Conservation (phyloP, 1,284 basidiomycete species). For the Fereydounia khargensis region DNA sequence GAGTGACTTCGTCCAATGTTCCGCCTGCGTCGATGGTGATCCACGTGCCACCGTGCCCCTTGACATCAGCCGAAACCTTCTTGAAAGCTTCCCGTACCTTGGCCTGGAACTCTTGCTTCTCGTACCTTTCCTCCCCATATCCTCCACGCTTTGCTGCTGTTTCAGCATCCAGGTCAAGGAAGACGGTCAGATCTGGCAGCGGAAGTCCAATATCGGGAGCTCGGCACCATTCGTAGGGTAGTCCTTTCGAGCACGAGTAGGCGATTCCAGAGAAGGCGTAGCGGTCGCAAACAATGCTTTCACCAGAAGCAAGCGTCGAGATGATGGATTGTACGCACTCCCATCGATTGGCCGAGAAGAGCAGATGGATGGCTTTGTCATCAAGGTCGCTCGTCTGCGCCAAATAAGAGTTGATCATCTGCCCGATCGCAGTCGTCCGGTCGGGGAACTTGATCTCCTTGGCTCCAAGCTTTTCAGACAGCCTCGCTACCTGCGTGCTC, state of each 20-base stretch:
- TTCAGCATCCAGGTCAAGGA: conserved; percentile 77
- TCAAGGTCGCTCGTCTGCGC: conserved; percentile 77
- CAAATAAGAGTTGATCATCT: conserved; percentile 91
- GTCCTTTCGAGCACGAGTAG: conserved; percentile 80
- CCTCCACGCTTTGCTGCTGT: conserved; percentile 73
- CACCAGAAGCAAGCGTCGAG: conserved; percentile 67
- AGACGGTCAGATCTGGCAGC: conserved; percentile 81
- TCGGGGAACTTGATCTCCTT: conserved; percentile 62
- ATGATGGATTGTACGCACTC: conserved; percentile 61
- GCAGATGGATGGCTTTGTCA: conserved; percentile 85
- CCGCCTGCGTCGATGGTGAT: conserved; percentile 41
- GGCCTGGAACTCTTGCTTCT: conserved; percentile 56
- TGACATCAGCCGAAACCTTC: conserved; percentile 31
- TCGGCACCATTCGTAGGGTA: conserved; percentile 73
- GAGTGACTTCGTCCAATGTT: conserved; percentile 44
- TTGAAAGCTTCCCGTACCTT: conserved; percentile 52
- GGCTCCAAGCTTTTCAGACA: conserved; percentile 32
- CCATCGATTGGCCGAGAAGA: conserved; percentile 97
- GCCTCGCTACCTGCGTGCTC: conserved; percentile 50
- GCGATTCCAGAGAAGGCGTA: conserved; percentile 97
- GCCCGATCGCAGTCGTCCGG: conserved; percentile 83
- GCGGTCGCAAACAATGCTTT: conserved; percentile 80
- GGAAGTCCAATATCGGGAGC: conserved; percentile 82
- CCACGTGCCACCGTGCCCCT: conserved; percentile 32
- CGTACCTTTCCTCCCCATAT: conserved; percentile 78